phyloP scores from a whole-genome alignment of 2,329 filamentous ascomycete genomes.

The Aureobasidium sp. region DNA sequence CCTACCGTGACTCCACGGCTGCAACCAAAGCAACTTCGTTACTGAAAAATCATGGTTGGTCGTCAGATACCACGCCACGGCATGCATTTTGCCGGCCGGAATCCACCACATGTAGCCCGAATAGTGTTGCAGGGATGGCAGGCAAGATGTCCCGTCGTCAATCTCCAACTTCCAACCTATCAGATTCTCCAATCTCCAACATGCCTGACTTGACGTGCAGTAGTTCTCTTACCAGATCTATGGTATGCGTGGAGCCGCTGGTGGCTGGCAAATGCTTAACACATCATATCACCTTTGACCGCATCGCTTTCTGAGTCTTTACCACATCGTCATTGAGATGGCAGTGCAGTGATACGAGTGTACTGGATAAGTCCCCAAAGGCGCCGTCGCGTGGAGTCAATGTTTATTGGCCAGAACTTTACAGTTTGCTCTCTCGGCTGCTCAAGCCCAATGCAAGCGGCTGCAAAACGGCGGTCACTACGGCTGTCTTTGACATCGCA shows the following conservation, averaged over 20 bases:
- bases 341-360: not conserved
- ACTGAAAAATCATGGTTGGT: not conserved
- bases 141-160: not conserved
- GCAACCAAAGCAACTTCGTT: not conserved
- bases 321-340: not conserved
- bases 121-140: not conserved
- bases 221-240: not conserved
- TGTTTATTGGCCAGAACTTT: not conserved
- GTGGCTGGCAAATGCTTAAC: not conserved
- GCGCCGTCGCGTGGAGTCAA: not conserved
- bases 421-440: not conserved
- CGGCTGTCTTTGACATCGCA: not conserved
- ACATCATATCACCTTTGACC: not conserved
- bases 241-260: not conserved
- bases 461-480: not conserved
- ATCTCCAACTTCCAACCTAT: not conserved
- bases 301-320: not conserved
- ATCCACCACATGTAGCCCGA: not conserved
- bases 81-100: not conserved
- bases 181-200: not conserved
- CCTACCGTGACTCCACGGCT: not conserved
- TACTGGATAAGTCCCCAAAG: not conserved
- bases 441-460: not conserved
- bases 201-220: not conserved
- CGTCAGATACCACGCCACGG: not conserved